These are phyloP conservation scores for Mucor velutinosus DNA, from an alignment of 371 early-diverging fungal genomes.

Conservation along the genomic window DNA sequence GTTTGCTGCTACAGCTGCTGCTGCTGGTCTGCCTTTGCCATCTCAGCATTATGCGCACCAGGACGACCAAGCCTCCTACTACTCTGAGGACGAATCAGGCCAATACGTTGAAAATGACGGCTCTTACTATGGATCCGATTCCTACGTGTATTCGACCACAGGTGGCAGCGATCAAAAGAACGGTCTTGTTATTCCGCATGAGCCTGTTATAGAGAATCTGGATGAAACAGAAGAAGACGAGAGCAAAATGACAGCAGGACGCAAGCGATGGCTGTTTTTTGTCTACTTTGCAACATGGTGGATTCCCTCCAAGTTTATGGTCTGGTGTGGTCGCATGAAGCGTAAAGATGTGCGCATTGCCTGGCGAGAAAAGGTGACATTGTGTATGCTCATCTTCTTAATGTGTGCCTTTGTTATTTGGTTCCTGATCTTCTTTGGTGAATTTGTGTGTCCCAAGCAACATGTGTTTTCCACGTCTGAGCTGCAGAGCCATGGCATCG, in stretches of 20 bases:
- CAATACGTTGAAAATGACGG: slow-evolving; percentile 30
- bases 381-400: slow-evolving; percentile 86
- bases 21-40: slow-evolving; percentile 43
- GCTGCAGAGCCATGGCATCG: slow-evolving; percentile 44
- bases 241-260: slow-evolving; percentile 50
- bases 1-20: slow-evolving; percentile 30
- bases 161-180: slow-evolving; percentile 9
- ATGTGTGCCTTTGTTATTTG: slow-evolving; percentile 83
- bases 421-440: slow-evolving; percentile 87
- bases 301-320: slow-evolving; percentile 73
- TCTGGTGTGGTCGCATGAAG: slow-evolving; percentile 76
- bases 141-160: slow-evolving; percentile 14
- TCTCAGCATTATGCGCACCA: slow-evolving; percentile 28
- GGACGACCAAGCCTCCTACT: slow-evolving; percentile 70
- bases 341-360: slow-evolving; percentile 87
- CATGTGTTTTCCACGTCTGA: slow-evolving; percentile 70
- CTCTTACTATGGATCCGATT: slow-evolving; percentile 30
- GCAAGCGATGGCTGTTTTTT: slow-evolving; percentile 80
- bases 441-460: slow-evolving; percentile 85
- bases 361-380: slow-evolving; percentile 96
- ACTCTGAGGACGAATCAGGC: slow-evolving; percentile 65
- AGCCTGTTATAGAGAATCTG: slow-evolving; percentile 28
- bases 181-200: slow-evolving; percentile 15
- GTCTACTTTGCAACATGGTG: slow-evolving; percentile 90
- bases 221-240: slow-evolving; percentile 53